Percentiles rank a stretch among this genome's conserved stretches.
Evolutionary conservation across 192 early-diverging fungal species (phyloP).

Genomic region (Backusella morwellensis): DNA sequence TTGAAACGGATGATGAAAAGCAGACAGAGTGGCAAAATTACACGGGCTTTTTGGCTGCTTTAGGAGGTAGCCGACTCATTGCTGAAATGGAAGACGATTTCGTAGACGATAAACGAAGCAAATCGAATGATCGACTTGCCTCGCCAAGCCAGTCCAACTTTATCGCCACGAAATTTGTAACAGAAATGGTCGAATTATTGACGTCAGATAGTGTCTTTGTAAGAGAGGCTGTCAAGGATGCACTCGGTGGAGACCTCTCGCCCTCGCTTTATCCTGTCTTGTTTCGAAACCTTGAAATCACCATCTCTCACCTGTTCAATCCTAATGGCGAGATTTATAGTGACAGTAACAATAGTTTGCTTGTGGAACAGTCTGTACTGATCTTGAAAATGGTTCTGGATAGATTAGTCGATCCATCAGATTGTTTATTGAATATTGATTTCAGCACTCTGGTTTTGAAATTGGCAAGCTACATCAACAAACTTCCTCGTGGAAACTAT

Average conservation of each 20-base stretch:
- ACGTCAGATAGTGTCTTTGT: constrained; percentile 70
- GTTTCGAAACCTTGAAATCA: constrained; percentile 52
- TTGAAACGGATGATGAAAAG: constrained; percentile 35
- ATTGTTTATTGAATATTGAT: constrained; percentile 55
- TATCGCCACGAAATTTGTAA: constrained; percentile 68
- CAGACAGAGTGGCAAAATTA: constrained; percentile 75
- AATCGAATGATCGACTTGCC: neutral
- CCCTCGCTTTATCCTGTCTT: constrained; percentile 61
- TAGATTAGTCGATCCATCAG: constrained; percentile 49
- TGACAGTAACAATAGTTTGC: constrained; percentile 53
- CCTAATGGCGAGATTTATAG: constrained; percentile 50
- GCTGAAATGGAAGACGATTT: constrained; percentile 6
- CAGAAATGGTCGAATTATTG: constrained; percentile 69
- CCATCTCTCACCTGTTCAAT: constrained; percentile 61
- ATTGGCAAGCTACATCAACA: constrained; percentile 67
- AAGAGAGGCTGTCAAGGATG: constrained; percentile 73
- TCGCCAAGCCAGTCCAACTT: constrained; percentile 1
- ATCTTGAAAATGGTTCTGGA: constrained; percentile 69
- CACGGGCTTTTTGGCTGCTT: constrained; percentile 73
- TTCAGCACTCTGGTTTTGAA: constrained; percentile 59
- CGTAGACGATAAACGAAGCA: neutral
- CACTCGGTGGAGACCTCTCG: constrained; percentile 70
- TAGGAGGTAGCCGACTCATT: constrained; percentile 60
- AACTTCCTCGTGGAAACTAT: constrained; percentile 42
- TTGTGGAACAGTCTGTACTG: constrained; percentile 66